Base-by-base conservation (phyloP, 805 yeast species). In the Yamadazyma olivae region DNA sequence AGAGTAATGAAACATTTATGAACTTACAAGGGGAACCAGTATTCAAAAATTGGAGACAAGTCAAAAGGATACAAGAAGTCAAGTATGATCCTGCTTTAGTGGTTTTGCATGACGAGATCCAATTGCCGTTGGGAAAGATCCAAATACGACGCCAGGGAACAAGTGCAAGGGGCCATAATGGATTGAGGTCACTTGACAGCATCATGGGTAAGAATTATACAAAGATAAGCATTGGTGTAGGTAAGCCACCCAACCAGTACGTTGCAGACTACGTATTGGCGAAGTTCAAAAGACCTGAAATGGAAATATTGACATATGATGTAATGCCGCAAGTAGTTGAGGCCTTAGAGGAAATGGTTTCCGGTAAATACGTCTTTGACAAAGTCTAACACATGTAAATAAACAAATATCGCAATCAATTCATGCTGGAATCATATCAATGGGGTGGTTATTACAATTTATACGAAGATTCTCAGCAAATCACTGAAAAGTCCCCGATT, bases 161-260 rank as follows among this genome's bases (percentile, higher is more conserved):
- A 0, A 75, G 86, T 28, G 70, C 79, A 12, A 66, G 93, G 30
- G 96, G 96, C 0, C 98, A 90, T 50, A 88, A 87, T 51, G 97
- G 96, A 0, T 64, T 90, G 18, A 71, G 72, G 42, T 75, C 83
- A 27, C 71, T 90, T 3, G 72, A 71, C 29, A 45, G 55, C 5
- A 27, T 40, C 16, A 54, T 73, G 24, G 81, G 81, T 0, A 64
- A 67, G 23, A 68, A 65, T 13, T 86, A 81, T 51, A 69, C 76
- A n/a, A 75, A 86, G 33, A 52, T 89, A 10, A 76, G 83, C 13
- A 66, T 89, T 6, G 97, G 97, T 0, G 83, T 90, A 12, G 95
- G 87, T 1, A 65, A 84, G 36, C 83, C 90, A 1, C 60, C 56
- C 5, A 50, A 61, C 5, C 64, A 75, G 34, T 52, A 58, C 0